These are phyloP conservation scores for Alternaria panax DNA, from an alignment of 2,329 filamentous ascomycete species.

Conservation along the genomic window DNA sequence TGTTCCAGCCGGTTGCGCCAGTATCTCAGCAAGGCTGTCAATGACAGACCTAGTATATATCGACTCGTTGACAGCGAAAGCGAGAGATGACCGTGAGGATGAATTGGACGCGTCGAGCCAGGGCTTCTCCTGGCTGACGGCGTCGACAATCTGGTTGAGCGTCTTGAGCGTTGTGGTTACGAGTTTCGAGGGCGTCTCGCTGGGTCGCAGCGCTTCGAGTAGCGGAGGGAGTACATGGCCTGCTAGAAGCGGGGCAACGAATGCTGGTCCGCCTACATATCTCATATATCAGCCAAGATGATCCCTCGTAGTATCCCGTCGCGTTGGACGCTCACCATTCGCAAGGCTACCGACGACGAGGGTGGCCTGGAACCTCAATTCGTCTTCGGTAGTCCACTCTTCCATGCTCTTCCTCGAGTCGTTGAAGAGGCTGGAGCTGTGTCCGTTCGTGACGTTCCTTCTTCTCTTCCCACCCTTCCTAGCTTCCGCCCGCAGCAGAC, in stretches of 20 bases:
- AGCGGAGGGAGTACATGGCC: conserved; percentile 73
- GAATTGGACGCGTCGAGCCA: conserved; percentile 58
- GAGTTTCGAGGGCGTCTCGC: conserved; percentile 69
- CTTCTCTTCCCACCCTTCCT: conserved; percentile 58
- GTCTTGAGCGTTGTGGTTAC: conserved; percentile 77
- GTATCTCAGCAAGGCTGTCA: conserved; percentile 68
- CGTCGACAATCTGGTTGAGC: conserved; percentile 74
- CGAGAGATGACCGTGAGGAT: conserved; percentile 64
- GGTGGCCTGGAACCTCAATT: conserved; percentile 77
- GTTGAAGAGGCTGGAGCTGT: conserved; percentile 17
- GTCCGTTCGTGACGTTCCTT: conserved; percentile 52
- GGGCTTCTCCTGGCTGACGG: conserved; percentile 64
- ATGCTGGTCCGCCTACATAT: conserved; percentile 74
- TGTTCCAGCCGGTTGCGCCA: conserved; percentile 65
- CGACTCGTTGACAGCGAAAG: conserved; percentile 37
- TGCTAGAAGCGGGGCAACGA: conserved; percentile 76
- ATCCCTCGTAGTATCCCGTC: not conserved
- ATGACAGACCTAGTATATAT: conserved; percentile 71
- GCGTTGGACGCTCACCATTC: conserved; percentile 66
- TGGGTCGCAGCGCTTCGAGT: conserved; percentile 72
- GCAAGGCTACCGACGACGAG: conserved; percentile 86
- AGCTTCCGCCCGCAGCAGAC: conserved; percentile 56
- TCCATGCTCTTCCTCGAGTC: conserved; percentile 10
- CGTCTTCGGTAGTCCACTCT: conserved; percentile 68
- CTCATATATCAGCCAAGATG: conserved; percentile 26